These are phyloP conservation scores for Euphorbia tirucalli DNA, from an alignment of 345 rosid species.

Conservation along the genomic window DNA sequence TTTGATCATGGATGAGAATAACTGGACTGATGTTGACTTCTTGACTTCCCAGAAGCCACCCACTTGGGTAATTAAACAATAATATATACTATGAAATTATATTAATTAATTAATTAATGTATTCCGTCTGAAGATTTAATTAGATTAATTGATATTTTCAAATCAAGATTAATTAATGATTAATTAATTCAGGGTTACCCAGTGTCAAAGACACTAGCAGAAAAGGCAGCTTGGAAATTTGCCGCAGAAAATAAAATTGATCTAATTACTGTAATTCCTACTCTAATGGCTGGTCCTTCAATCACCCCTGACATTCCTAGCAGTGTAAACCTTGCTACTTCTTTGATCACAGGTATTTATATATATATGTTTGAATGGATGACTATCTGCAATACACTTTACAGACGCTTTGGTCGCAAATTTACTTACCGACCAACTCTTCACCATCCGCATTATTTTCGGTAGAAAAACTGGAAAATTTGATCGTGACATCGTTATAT, in stretches of 20 bases:
- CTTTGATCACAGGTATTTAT: conserved; percentile 68
- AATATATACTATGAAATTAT: too few species aligned
- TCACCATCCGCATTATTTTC: too few species aligned
- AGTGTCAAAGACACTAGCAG: conserved; percentile 69
- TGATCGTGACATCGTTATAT: too few species aligned
- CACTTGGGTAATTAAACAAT: conserved; percentile 94
- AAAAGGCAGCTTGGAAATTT: conserved; percentile 68
- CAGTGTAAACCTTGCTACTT: conserved; percentile 51
- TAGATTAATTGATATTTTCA: conserved; percentile 26
- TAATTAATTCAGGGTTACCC: conserved; percentile 63
- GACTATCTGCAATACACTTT: too few species aligned
- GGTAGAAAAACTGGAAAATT: too few species aligned
- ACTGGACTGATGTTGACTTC: conserved; percentile 76
- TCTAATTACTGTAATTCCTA: conserved; percentile 68
- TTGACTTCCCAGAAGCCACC: conserved; percentile 66
- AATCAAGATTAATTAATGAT: neutral
- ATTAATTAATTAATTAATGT: too few species aligned
- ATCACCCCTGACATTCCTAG: conserved; percentile 55
- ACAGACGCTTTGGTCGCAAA: too few species aligned
- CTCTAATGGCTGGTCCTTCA: conserved; percentile 64
- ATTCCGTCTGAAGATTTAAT: too few species aligned
- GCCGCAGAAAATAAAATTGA: conserved; percentile 65
- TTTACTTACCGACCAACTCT: too few species aligned
- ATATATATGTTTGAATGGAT: too few species aligned
- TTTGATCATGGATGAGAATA: conserved; percentile 59